phyloP scores from a whole-genome alignment of 176 grass and related monocot genomes.

The Triticum aestivum region IWGSC_CS_RefSeq_v2.1 NC_057814.1:161374161-161374660 shows the following conservation, averaged over 20 bases:
- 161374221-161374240: too few relatives aligned
- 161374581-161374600: neutral
- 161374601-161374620: conserved; percentile 4
- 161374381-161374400: neutral
- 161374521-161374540: conserved; percentile 94
- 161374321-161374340: neutral
- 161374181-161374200: neutral
- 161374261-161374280: neutral
- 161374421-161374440: conserved; percentile 25
- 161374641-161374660: conserved; percentile 94
- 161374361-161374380: neutral
- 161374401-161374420: neutral
- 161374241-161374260: neutral
- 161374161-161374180: conserved; percentile 74
- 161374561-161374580: conserved; percentile 23
- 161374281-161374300: neutral
- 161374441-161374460: conserved; percentile 97
- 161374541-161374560: conserved; percentile 96
- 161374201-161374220: neutral
- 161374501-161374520: conserved; percentile 94
- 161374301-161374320: neutral
- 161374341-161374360: conserved; percentile 9
- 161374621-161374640: conserved; percentile 82
- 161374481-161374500: conserved; percentile 80
- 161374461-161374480: conserved; percentile 77